Percentiles rank a stretch among this genome's conserved stretches.
Conservation (phyloP, 2,329 filamentous ascomycete species). For the Juglanconis oblonga region DNA sequence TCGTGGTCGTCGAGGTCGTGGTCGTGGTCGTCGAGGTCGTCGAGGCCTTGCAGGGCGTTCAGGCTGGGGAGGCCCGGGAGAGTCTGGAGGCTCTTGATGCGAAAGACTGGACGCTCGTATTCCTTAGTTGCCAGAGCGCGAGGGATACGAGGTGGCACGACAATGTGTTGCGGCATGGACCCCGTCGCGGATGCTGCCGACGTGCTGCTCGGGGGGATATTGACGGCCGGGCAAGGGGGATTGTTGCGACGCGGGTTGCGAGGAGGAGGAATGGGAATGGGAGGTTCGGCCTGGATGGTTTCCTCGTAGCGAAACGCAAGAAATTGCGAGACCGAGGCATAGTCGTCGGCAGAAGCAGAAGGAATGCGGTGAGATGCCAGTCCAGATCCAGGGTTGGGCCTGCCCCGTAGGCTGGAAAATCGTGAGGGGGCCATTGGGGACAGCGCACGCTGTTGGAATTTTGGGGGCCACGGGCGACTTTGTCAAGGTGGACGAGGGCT, state of each 20-base stretch:
- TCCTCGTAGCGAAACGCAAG: constrained; percentile 61
- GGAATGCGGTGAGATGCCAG: constrained; percentile 1
- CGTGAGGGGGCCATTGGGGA: constrained; percentile 36
- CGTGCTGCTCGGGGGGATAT: constrained; percentile 1
- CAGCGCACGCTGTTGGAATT: constrained; percentile 7
- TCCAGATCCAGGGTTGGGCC: constrained; percentile 1
- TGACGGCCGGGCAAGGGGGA: constrained; percentile 23
- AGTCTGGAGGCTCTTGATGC: not conserved
- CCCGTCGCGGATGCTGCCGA: constrained; percentile 17
- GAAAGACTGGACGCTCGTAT: too few relatives aligned
- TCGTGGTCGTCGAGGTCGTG: not conserved
- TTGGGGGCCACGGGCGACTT: too few relatives aligned
- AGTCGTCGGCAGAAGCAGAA: constrained; percentile 34
- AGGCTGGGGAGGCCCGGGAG: too few relatives aligned
- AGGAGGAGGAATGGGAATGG: constrained; percentile 48
- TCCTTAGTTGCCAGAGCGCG: constrained; percentile 35
- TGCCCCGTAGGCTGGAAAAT: constrained; percentile 38
- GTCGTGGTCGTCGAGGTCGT: not conserved
- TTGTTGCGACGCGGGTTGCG: constrained; percentile 36
- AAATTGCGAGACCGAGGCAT: constrained; percentile 32
- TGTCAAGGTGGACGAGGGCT: too few relatives aligned
- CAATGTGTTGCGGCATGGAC: constrained; percentile 24
- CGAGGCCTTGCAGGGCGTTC: too few relatives aligned
- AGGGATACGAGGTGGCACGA: constrained; percentile 39
- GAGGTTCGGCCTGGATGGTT: constrained; percentile 54